Base-by-base conservation (phyloP, 1,139 yeast species). In the Debaryomyces subglobosus region DNA sequence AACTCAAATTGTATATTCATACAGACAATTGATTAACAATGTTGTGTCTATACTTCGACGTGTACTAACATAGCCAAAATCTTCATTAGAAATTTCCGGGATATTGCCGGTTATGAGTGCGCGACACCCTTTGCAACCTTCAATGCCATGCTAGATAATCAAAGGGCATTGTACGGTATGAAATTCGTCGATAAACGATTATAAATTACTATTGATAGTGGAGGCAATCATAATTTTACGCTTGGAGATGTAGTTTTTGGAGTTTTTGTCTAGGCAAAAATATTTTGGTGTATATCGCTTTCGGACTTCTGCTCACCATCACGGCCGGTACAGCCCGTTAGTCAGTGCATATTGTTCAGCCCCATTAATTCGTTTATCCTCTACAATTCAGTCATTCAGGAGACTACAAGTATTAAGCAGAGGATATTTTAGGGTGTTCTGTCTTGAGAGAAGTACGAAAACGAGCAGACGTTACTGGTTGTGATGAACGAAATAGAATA, bases 61-160 rank as follows among this genome's bases (percentile, higher is more conserved):
- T 33, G 45, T 10, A 30, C 29, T 23, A 35, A 42, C 45, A 42
- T 42, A 42, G 45, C 45, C 45, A 42, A 42, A 42, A 21, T 33
- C 38, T 32, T 42, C 41, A 24, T 42, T 23, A 30, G 10, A 30
- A 18, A 39, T 8, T 30, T 30, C 43, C 35, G 36, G 20, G 36
- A 20, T 23, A 30, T 40, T 30, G 21, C 20, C 21, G 43, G 43
- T 40, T 30, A 29, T 40, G 43, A 40, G 43, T 30, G 29, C 25
- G 43, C 10, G 43, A 24, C 43, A 32, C 36, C 20, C 43, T 40
- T 40, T 40, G 43, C 43, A 40, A 30, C 43, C 43, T 30, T 39
- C 18, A 16, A 40, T 39, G 42, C 42, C 21, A 27, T 39, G 34
- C 42, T 39, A 27, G 42, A 18, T 24, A 15, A 12, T 20, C 9